Conservation (phyloP, 495 filamentous ascomycete species). For the Aspergillus coremiiformis region DNA sequence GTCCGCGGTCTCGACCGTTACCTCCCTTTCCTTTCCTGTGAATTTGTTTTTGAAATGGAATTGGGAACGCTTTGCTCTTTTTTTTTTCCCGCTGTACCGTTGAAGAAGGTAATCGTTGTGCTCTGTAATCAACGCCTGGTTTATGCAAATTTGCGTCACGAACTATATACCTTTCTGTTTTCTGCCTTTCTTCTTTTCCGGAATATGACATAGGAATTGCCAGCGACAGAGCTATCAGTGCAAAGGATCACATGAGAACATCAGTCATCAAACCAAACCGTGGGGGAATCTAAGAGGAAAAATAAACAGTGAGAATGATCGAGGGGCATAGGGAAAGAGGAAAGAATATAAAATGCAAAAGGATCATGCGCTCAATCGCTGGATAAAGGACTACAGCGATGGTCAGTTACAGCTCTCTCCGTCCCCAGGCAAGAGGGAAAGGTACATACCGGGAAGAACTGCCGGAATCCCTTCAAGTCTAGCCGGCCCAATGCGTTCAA, state of each 20-base stretch:
- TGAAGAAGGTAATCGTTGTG: not conserved
- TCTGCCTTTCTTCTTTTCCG: not conserved
- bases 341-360: slow-evolving; percentile 9
- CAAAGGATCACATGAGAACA: slow-evolving; percentile 11
- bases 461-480: slow-evolving; percentile 47
- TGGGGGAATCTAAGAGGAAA: slow-evolving; percentile 40
- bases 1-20: not conserved
- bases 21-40: not conserved
- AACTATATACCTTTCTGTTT: slow-evolving; percentile 4
- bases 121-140: slow-evolving; percentile 7
- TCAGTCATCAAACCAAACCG: slow-evolving; percentile 27
- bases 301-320: slow-evolving; percentile 12
- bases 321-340: slow-evolving; percentile 11
- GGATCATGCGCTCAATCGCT: slow-evolving; percentile 41
- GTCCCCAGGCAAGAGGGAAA: not conserved
- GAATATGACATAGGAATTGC: not conserved
- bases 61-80: not conserved
- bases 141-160: slow-evolving; percentile 6
- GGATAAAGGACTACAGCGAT: slow-evolving; percentile 35
- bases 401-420: slow-evolving; percentile 6
- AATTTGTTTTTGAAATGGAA: not conserved
- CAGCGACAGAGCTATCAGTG: slow-evolving; percentile 1
- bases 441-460: slow-evolving; percentile 47
- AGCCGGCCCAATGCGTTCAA: slow-evolving; percentile 43
- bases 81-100: not conserved